Conservation (phyloP, 2,329 filamentous ascomycete species). For the Verticillium dahliae region DNA sequence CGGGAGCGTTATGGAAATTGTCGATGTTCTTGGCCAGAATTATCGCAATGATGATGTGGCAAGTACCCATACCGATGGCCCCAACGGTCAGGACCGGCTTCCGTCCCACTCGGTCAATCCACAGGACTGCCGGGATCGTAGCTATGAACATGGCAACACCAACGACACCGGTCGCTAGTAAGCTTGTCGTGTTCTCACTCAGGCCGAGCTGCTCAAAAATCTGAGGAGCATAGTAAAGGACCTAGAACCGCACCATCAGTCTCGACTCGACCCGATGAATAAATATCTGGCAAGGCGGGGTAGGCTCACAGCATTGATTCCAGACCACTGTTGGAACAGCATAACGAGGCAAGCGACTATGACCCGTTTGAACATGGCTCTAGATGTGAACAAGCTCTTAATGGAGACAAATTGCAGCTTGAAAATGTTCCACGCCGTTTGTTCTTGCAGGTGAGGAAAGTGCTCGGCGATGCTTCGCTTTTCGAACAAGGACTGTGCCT, state of each 20-base stretch:
- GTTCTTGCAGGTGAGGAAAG: slow-evolving; percentile 58
- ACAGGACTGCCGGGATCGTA: slow-evolving; percentile 61
- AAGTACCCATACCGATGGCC: slow-evolving; percentile 61
- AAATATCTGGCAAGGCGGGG: too few species aligned
- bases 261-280: too few species aligned
- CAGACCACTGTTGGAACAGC: slow-evolving; percentile 46
- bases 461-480: slow-evolving; percentile 61
- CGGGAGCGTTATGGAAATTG: slow-evolving; percentile 45
- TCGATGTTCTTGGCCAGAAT: slow-evolving; percentile 60
- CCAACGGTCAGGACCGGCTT: slow-evolving; percentile 57
- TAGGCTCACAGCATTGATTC: slow-evolving; percentile 44
- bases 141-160: slow-evolving; percentile 64
- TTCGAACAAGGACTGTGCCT: slow-evolving; percentile 71
- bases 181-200: slow-evolving; percentile 37
- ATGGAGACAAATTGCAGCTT: slow-evolving; percentile 66
- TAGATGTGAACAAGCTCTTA: slow-evolving; percentile 55
- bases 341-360: slow-evolving; percentile 56
- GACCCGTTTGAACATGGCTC: slow-evolving; percentile 61
- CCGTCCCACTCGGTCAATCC: slow-evolving; percentile 57
- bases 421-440: slow-evolving; percentile 55
- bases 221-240: slow-evolving; percentile 61
- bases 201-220: slow-evolving; percentile 65
- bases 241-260: neutral
- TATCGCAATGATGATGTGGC: slow-evolving; percentile 65
- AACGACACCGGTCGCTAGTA: slow-evolving; percentile 65